Conservation (phyloP, 1,284 basidiomycete genomes). For the Marasmius oreades region DNA sequence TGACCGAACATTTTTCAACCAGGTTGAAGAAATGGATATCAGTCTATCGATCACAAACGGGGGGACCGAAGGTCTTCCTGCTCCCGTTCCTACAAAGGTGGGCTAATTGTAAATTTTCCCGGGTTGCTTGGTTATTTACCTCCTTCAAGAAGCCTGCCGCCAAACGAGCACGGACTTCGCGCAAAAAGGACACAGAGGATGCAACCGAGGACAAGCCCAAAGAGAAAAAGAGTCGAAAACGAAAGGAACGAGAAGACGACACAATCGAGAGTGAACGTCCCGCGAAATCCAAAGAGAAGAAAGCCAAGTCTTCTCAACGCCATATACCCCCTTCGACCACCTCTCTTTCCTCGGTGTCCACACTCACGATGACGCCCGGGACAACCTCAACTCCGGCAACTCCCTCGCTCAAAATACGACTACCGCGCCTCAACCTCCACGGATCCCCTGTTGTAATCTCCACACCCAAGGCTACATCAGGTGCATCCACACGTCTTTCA, state of each 20-base stretch:
- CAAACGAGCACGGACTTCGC: slow-evolving; percentile 4
- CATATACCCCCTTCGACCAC: slow-evolving; percentile 18
- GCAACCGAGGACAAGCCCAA: slow-evolving; percentile 25
- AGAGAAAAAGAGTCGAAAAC: slow-evolving; percentile 35
- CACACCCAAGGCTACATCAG: background rate
- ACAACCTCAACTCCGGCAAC: slow-evolving; percentile 25
- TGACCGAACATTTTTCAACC: background rate
- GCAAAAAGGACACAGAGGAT: slow-evolving; percentile 9
- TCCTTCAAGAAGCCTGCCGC: background rate
- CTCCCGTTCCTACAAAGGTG: slow-evolving; percentile 1
- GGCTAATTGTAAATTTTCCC: no score
- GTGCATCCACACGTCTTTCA: background rate
- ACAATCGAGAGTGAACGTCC: slow-evolving; percentile 22
- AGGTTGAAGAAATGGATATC: slow-evolving; percentile 12
- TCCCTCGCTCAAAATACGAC: slow-evolving; percentile 54
- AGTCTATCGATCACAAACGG: slow-evolving; percentile 4
- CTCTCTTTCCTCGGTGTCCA: slow-evolving; percentile 24
- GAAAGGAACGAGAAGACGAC: slow-evolving; percentile 43
- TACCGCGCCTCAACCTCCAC: slow-evolving; percentile 40
- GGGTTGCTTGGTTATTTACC: background rate
- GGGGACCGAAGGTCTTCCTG: background rate
- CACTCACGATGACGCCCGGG: slow-evolving; percentile 19
- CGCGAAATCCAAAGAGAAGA: slow-evolving; percentile 23
- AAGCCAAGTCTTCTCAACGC: slow-evolving; percentile 24
- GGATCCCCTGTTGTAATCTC: slow-evolving; percentile 7